Conservation (phyloP, 768 basidiomycete species). For the Phaffia tasmanica region DNA sequence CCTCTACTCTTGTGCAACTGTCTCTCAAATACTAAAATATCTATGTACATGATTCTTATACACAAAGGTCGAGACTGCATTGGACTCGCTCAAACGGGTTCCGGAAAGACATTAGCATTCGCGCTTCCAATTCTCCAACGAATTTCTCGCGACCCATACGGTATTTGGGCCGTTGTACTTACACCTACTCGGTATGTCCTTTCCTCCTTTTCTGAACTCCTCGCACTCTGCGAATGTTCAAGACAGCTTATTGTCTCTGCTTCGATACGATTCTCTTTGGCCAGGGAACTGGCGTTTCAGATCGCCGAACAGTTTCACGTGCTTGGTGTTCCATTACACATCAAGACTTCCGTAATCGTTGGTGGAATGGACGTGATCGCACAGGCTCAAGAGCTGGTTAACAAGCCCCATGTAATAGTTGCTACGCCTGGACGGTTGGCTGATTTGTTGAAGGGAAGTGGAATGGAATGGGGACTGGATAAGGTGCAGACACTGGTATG, state of each 20-base stretch:
- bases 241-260: background rate
- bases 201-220: background rate
- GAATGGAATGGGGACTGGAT: conserved; percentile 70
- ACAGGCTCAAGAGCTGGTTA: conserved; percentile 74
- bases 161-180: conserved; percentile 81
- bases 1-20: background rate
- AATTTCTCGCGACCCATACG: conserved; percentile 79
- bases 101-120: conserved; percentile 95
- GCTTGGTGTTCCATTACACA: conserved; percentile 66
- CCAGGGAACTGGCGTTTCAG: conserved; percentile 90
- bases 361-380: conserved; percentile 98
- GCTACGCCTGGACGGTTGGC: conserved; percentile 93
- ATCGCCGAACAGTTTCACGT: conserved; percentile 93
- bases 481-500: conserved; percentile 73
- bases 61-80: conserved; percentile 79
- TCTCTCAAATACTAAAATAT: background rate
- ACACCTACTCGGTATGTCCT: conserved; percentile 77
- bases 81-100: conserved; percentile 94
- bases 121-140: conserved; percentile 87
- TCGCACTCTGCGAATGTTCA: background rate
- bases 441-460: conserved; percentile 70
- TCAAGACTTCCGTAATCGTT: conserved; percentile 77
- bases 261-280: background rate
- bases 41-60: background rate
- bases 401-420: conserved; percentile 82